Evolutionary conservation across 2,329 filamentous ascomycete genomes (phyloP), one percentile per base, ranked within the genome.

Genomic region (Reticulascus tulasneorum): DNA sequence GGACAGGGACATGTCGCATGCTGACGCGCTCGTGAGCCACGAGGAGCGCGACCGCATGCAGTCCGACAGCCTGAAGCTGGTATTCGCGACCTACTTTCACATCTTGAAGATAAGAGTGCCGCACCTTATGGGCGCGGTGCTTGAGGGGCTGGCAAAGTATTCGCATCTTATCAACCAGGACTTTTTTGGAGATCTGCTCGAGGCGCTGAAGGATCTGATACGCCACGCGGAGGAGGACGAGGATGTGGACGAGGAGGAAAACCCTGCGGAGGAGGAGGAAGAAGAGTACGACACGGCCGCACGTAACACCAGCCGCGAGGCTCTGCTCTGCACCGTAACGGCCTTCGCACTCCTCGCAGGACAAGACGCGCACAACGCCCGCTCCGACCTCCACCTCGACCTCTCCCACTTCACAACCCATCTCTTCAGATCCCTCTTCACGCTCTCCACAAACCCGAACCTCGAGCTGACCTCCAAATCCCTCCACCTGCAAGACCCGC

Each of bases 121-220:
- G 11, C 79, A 84, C 47, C 77, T 98, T 13, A 97, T 96, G 87
- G 93, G 93, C n/a, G 90, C 91, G 11, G 90, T 96, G 1, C 75
- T 98, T 6, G 93, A 97, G 66, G 93, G 93, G 19, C 69, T 98
- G 16, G 90, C 91, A 33, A 89, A 89, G 56, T 98, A 94, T 56
- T 83, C 90, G 4, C 93, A 96, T 58, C 75, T 98, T 41, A 98
- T 98, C 72, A 98, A 98, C 66, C 89, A 98, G 56, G 88, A 98
- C 57, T 97, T 98, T 69, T 98, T 98, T 52, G 93, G 91, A 19
- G 93, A 98, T 56, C 73, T 98, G 20, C 77, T 98, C 9, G 93
- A 97, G 63, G 91, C 89, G 1, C 71, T 98, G 24, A 94, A 94
- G 60, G 93, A 98, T 46, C 76, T 98, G 28, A 91, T 97, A 51